phyloP scores from a whole-genome alignment of 176 grass and related monocot genomes.

The Aegilops bicornis region DNA sequence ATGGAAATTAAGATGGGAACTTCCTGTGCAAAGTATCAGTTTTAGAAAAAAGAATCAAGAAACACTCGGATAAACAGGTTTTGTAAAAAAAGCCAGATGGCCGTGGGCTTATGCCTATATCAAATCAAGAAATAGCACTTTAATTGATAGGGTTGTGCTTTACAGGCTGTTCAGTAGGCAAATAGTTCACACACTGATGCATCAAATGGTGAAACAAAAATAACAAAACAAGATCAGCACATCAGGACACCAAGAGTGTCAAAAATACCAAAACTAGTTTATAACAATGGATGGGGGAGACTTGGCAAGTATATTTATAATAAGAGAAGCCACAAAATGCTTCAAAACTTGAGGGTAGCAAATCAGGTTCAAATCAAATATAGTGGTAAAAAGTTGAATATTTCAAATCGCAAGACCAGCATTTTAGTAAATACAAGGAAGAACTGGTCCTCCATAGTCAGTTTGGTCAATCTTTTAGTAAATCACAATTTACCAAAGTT shows the following conservation, averaged over 20 bases:
- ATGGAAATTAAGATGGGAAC: background rate
- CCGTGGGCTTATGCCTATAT: background rate
- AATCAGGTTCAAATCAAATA: background rate
- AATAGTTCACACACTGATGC: background rate
- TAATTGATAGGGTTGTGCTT: background rate
- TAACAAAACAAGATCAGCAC: background rate
- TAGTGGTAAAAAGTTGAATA: background rate
- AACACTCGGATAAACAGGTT: background rate
- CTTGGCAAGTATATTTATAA: background rate
- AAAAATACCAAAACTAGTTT: conserved; percentile 5
- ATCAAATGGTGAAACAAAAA: background rate
- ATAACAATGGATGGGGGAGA: background rate
- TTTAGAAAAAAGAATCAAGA: background rate
- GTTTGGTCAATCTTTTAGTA: background rate
- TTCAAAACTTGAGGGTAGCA: conserved; percentile 8
- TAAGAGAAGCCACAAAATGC: background rate
- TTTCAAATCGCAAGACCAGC: background rate
- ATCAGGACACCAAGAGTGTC: background rate
- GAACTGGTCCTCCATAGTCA: background rate
- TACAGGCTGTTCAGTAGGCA: background rate
- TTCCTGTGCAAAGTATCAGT: conserved; percentile 20
- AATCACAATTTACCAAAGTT: background rate
- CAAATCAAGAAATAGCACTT: background rate
- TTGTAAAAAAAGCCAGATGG: background rate
- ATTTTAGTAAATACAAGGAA: background rate